phyloP scores from a whole-genome alignment of 2,329 filamentous ascomycete species.

The Alternaria angustiovoidea region DNA sequence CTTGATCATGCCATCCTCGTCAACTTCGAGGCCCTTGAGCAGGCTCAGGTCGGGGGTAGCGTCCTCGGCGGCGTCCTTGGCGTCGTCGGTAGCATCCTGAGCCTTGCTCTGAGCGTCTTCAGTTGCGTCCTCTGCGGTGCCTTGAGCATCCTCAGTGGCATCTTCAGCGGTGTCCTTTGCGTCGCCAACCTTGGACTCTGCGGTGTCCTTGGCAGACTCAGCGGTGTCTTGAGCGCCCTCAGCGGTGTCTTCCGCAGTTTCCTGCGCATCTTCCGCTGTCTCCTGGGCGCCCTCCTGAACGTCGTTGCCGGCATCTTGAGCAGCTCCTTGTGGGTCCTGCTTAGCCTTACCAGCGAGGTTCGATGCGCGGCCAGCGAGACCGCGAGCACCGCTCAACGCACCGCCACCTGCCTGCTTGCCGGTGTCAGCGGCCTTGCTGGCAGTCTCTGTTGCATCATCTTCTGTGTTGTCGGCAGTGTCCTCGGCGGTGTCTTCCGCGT shows the following conservation, averaged over 20 bases:
- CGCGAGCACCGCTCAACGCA: slow-evolving; percentile 55
- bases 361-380: slow-evolving; percentile 58
- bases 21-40: slow-evolving; percentile 61
- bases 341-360: slow-evolving; percentile 55
- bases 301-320: slow-evolving; percentile 48
- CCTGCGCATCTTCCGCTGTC: slow-evolving; percentile 38
- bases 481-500: slow-evolving; percentile 51
- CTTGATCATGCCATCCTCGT: slow-evolving; percentile 63
- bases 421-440: slow-evolving; percentile 46
- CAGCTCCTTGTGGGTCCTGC: slow-evolving; percentile 49
- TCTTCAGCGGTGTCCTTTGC: slow-evolving; percentile 50
- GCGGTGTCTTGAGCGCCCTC: slow-evolving; percentile 43
- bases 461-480: slow-evolving; percentile 50
- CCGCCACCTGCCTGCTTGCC: slow-evolving; percentile 49
- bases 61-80: slow-evolving; percentile 39
- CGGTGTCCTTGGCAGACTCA: slow-evolving; percentile 39
- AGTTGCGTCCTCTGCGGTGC: slow-evolving; percentile 41
- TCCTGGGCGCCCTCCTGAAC: slow-evolving; percentile 47
- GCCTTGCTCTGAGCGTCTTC: slow-evolving; percentile 41
- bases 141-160: slow-evolving; percentile 46
- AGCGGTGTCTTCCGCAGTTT: slow-evolving; percentile 45
- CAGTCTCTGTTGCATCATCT: slow-evolving; percentile 50
- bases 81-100: slow-evolving; percentile 38
- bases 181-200: slow-evolving; percentile 28
- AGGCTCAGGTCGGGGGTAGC: slow-evolving; percentile 56